Conservation (phyloP, 345 rosid species). For the Pugionium dolabratum region DNA sequence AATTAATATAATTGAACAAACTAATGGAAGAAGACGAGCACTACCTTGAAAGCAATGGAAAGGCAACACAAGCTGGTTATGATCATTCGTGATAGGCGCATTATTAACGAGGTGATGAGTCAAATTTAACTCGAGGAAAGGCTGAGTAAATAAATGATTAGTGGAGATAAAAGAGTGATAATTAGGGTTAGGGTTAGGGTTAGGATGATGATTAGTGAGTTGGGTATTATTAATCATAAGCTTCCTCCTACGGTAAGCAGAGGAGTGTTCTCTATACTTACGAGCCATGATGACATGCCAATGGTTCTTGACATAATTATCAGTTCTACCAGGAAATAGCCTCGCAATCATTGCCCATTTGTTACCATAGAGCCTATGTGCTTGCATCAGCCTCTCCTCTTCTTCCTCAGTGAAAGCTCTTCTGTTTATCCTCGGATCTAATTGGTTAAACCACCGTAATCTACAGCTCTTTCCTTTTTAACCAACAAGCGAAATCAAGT, state of each 20-base stretch:
- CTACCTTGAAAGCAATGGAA: constrained; percentile 43
- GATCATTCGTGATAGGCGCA: constrained; percentile 18
- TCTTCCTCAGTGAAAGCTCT: constrained; percentile 92
- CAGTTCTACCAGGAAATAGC: constrained; percentile 98
- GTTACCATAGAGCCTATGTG: constrained; percentile 92
- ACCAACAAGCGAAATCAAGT: background rate
- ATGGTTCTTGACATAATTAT: constrained; percentile 96
- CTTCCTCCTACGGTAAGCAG: constrained; percentile 73
- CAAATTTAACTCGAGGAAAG: constrained; percentile 35
- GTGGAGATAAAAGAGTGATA: constrained; percentile 32
- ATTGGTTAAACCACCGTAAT: constrained; percentile 94
- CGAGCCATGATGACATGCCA: constrained; percentile 99
- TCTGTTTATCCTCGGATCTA: constrained; percentile 92
- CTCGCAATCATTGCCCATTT: constrained; percentile 99
- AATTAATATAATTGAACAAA: background rate
- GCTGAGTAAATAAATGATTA: constrained; percentile 33
- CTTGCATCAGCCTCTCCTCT: constrained; percentile 93
- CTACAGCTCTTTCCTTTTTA: constrained; percentile 91
- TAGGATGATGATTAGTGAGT: constrained; percentile 16
- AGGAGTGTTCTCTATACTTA: constrained; percentile 86
- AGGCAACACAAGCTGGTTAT: constrained; percentile 33
- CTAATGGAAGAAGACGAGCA: background rate
- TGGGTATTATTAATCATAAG: constrained; percentile 26
- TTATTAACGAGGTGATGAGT: constrained; percentile 22
- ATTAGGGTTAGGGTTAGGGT: constrained; percentile 36